Percentiles rank a stretch among this genome's conserved stretches.
Evolutionary conservation across 352 stramenopile genomes (phyloP).

Genomic region (Phytopythium sindhum): DNA sequence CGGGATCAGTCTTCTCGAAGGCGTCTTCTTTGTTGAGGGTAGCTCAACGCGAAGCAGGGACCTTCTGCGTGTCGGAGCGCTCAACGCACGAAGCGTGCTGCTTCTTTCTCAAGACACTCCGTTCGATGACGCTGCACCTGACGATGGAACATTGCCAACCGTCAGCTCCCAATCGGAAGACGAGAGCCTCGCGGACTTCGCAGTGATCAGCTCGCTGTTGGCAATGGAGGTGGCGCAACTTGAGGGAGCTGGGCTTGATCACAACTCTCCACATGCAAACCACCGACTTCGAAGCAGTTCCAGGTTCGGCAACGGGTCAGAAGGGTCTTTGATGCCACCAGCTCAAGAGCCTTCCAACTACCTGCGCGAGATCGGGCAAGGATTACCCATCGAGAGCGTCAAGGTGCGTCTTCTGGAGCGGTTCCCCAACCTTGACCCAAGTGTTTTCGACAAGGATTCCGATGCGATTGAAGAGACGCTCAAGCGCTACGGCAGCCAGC

Average conservation of each 20-base stretch:
- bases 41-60: conserved; percentile 24
- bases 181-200: conserved; percentile 34
- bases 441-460: conserved; percentile 33
- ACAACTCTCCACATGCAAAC: too few species aligned
- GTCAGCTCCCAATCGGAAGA: conserved; percentile 9
- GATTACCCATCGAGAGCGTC: conserved; percentile 51
- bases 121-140: conserved; percentile 8
- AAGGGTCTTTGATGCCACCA: neutral
- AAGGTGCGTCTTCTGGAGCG: conserved; percentile 46
- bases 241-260: neutral
- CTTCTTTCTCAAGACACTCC: conserved; percentile 26
- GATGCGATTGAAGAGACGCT: conserved; percentile 34
- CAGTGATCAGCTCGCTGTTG: conserved; percentile 35
- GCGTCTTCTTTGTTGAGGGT: conserved; percentile 30
- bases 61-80: conserved; percentile 21
- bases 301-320: neutral
- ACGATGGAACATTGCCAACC: conserved; percentile 4
- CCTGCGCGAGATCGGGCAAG: conserved; percentile 44
- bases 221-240: conserved; percentile 29
- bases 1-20: conserved; percentile 21
- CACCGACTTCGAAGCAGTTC: neutral
- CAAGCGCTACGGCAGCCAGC: conserved; percentile 29
- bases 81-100: conserved; percentile 24
- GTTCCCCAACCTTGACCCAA: conserved; percentile 47
- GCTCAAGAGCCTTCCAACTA: conserved; percentile 20